These are phyloP conservation scores for Rhizophlyctis rosea DNA, from an alignment of 192 early-diverging fungal genomes.

Conservation along the genomic window DNA sequence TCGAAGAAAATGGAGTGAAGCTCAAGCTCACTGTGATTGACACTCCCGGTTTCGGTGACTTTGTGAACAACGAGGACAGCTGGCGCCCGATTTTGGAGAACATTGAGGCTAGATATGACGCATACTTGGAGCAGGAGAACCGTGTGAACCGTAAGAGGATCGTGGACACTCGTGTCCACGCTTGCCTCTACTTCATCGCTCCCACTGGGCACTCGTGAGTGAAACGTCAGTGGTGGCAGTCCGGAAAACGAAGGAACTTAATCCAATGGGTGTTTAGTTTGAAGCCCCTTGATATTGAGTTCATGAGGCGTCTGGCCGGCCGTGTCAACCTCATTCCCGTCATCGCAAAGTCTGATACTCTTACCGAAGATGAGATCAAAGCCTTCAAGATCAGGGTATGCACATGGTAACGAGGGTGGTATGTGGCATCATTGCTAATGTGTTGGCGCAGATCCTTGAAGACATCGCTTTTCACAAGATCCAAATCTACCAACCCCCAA, in stretches of 20 bases:
- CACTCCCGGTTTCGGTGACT: slow-evolving; percentile 82
- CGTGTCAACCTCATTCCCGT: slow-evolving; percentile 98
- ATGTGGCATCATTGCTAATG: background rate
- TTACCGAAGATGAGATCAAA: slow-evolving; percentile 90
- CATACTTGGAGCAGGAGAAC: slow-evolving; percentile 83
- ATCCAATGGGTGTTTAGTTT: slow-evolving; percentile 26
- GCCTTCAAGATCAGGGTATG: slow-evolving; percentile 75
- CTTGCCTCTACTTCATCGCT: slow-evolving; percentile 95
- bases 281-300: slow-evolving; percentile 92
- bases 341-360: slow-evolving; percentile 97
- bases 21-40: slow-evolving; percentile 96
- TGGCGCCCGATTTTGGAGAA: slow-evolving; percentile 93
- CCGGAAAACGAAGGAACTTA: too few species aligned
- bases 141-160: slow-evolving; percentile 55
- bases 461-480: slow-evolving; percentile 92
- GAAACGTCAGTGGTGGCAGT: too few species aligned
- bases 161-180: slow-evolving; percentile 80
- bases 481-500: slow-evolving; percentile 93
- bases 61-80: slow-evolving; percentile 67
- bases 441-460: slow-evolving; percentile 68
- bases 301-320: slow-evolving; percentile 92
- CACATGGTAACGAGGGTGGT: background rate
- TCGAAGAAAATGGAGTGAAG: slow-evolving; percentile 97
- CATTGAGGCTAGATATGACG: slow-evolving; percentile 91
- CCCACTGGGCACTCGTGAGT: slow-evolving; percentile 83